A percentile compares a stretch with the other conserved stretches of the same genome.
phyloP scores from a whole-genome alignment of 163 green algal genomes.

The Coccomyxa subellipsoidea region DNA sequence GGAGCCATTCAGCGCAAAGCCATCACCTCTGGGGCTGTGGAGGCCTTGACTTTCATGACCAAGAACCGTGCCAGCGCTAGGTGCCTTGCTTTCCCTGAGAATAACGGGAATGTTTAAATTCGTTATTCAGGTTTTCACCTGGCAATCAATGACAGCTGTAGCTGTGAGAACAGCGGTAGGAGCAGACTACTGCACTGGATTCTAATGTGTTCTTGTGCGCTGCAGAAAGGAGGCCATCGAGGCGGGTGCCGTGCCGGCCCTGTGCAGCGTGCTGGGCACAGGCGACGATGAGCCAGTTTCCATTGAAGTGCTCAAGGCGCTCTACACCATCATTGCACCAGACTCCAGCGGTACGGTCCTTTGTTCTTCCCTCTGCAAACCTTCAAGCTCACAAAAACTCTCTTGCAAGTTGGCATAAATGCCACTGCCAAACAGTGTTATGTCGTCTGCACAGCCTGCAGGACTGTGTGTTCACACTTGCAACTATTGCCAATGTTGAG shows the following conservation, averaged over 20 bases:
- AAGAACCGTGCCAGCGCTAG: conserved; percentile 9
- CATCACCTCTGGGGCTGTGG: conserved; percentile 7
- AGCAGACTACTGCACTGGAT: no score
- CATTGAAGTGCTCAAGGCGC: conserved; percentile 22
- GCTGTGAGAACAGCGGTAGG: no score
- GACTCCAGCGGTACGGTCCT: conserved; percentile 1
- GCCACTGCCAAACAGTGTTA: no score
- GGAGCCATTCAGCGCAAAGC: not conserved
- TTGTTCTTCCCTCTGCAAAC: not conserved
- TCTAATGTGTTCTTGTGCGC: no score
- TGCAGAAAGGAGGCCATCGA: conserved; percentile 17
- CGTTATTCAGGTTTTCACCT: no score
- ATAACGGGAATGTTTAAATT: no score
- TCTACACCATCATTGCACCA: conserved; percentile 19
- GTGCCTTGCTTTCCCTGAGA: not conserved
- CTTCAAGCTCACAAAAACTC: no score
- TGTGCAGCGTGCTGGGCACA: conserved; percentile 21
- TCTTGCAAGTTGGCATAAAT: no score
- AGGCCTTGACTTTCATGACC: conserved; percentile 11
- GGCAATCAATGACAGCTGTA: not conserved
- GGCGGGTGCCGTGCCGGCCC: conserved; percentile 20
- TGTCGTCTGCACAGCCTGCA: no score
- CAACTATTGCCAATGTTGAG: no score
- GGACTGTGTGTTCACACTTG: no score
- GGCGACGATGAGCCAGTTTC: conserved; percentile 11